Evolutionary conservation across 1,284 basidiomycete genomes (phyloP).

Genomic region (Laetiporus sulphureus): DNA sequence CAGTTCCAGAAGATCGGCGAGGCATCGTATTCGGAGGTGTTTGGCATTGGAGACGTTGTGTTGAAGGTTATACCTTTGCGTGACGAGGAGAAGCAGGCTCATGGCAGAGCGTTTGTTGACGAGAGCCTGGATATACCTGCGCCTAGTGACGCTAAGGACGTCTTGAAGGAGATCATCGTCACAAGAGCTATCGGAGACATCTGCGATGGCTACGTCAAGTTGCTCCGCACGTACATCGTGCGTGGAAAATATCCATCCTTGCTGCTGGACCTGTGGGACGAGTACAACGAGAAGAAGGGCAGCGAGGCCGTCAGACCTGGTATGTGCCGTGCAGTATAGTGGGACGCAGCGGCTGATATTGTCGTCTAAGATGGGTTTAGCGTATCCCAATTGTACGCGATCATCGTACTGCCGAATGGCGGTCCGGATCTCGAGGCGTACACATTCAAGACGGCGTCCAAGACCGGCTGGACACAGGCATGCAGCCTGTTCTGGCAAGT

Average conservation of each 20-base stretch:
- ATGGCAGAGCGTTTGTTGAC: slow-evolving; percentile 49
- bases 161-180: slow-evolving; percentile 83
- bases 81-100: slow-evolving; percentile 40
- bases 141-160: slow-evolving; percentile 67
- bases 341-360: neutral
- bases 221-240: slow-evolving; percentile 81
- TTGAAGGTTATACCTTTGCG: slow-evolving; percentile 81
- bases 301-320: slow-evolving; percentile 86
- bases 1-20: slow-evolving; percentile 86
- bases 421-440: slow-evolving; percentile 87
- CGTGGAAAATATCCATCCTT: slow-evolving; percentile 76
- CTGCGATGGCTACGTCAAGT: slow-evolving; percentile 71
- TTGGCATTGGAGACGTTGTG: slow-evolving; percentile 78
- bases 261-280: slow-evolving; percentile 84
- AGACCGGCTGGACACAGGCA: slow-evolving; percentile 78
- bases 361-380: slow-evolving; percentile 57
- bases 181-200: slow-evolving; percentile 73
- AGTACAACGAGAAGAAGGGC: slow-evolving; percentile 63
- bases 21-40: slow-evolving; percentile 97
- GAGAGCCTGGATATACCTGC: slow-evolving; percentile 52
- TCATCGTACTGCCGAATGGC: slow-evolving; percentile 86
- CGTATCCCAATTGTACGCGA: slow-evolving; percentile 74
- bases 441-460: slow-evolving; percentile 43
- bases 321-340: slow-evolving; percentile 26
- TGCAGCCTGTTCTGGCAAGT: slow-evolving; percentile 91